These are phyloP conservation scores for Podospora bellae-mahoneyi DNA, from an alignment of 495 filamentous ascomycete species.

Conservation along the genomic window DNA sequence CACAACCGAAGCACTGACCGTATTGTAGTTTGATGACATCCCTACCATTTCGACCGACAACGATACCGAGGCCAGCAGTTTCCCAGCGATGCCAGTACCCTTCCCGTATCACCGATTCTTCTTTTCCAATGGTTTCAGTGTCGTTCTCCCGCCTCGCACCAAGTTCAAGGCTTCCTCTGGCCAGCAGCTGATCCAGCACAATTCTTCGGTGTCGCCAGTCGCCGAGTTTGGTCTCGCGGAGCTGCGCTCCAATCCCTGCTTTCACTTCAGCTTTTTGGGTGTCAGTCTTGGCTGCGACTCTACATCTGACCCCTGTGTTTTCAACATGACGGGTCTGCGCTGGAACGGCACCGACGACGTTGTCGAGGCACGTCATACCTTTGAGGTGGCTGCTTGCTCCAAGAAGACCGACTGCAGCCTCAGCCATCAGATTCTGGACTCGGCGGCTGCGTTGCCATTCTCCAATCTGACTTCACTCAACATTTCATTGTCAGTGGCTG, in stretches of 20 bases:
- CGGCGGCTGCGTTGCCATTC: slow-evolving; percentile 25
- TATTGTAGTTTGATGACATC: slow-evolving; percentile 42
- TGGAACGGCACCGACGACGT: slow-evolving; percentile 27
- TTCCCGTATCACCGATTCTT: slow-evolving; percentile 44
- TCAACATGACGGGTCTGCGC: slow-evolving; percentile 38
- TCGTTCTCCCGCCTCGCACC: slow-evolving; percentile 25
- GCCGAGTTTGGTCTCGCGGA: slow-evolving; percentile 39
- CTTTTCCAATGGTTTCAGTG: slow-evolving; percentile 39
- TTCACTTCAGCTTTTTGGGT: slow-evolving; percentile 42
- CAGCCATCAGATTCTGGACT: slow-evolving; percentile 30
- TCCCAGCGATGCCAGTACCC: slow-evolving; percentile 32
- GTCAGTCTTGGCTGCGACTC: slow-evolving; percentile 43
- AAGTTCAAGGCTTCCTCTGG: slow-evolving; percentile 41
- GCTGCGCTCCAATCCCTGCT: slow-evolving; percentile 34
- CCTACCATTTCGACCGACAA: slow-evolving; percentile 25
- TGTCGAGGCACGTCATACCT: slow-evolving; percentile 26
- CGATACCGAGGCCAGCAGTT: slow-evolving; percentile 19
- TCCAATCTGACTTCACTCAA: slow-evolving; percentile 40
- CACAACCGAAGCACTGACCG: not conserved
- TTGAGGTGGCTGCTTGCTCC: slow-evolving; percentile 37
- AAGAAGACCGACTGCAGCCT: slow-evolving; percentile 33
- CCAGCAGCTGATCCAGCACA: slow-evolving; percentile 37
- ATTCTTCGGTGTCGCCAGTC: slow-evolving; percentile 20
- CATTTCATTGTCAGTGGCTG: slow-evolving; percentile 32
- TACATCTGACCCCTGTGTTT: slow-evolving; percentile 33